Evolutionary conservation across 768 basidiomycete genomes (phyloP), one percentile per base, ranked within the genome.

Genomic region (Xerocomus spinulosus): DNA sequence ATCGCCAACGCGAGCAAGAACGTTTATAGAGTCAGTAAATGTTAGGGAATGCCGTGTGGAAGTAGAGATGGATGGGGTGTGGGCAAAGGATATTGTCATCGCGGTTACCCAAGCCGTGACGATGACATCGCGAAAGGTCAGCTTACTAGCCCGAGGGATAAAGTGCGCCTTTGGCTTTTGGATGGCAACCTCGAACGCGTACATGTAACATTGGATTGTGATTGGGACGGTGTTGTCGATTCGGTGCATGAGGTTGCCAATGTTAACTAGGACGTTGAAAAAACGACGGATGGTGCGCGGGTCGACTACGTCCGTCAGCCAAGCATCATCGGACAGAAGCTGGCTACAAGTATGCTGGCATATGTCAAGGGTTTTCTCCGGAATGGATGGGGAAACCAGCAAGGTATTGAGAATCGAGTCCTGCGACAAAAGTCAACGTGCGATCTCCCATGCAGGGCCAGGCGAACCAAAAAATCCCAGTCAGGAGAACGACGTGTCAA

Each of bases 231-330:
- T 58, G 33, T 50, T 54, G 52, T 65, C 58, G 50, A 52, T 56
- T 45, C 49, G 62, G 26, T 64, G 67, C 55, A 61, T 59, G 47
- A 68, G 61, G 23, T 70, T 74, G 18, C 70, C 72, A 35, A 65
- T 66, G 17, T 69, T 73, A 48, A 73, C 70, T 36, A 75, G 60
- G 33, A 76, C 66, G 55, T 73, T 73, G 55, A 76, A 75, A 7
- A 78, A 57, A 6, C 74, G 70, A 45, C 72, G 73, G 4, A 68
- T 53, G 43, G 70, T 73, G 44, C 46, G 57, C 21, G 60, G 56
- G 8, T 69, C 54, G 25, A 57, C 53, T 14, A 53, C 28, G 26
- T 62, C 36, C 28, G 55, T 55, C 26, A 62, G 40, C 55, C 54
- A 56, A 24, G 51, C 51, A 24, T 67, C 57, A 24, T 55, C 56